Evolutionary conservation across 164 flowering plant genomes (phyloP), one percentile per base, ranked within the genome.

Genomic region (Saururus chinensis): DNA sequence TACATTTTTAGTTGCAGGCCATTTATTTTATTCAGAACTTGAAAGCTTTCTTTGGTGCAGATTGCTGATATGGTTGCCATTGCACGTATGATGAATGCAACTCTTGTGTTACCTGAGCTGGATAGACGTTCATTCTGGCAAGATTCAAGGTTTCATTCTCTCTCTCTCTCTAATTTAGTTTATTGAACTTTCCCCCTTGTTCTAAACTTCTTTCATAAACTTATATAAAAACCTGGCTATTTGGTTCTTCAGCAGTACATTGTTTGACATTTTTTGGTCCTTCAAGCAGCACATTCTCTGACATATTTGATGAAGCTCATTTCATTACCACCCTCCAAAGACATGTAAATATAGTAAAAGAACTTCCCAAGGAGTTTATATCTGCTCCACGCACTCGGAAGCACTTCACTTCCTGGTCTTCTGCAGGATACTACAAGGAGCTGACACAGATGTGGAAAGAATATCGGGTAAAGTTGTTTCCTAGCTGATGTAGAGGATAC

Each of bases 21-120:
- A 45, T 8, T 12, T 8, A 45, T 4, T 4, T 42, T 10, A 12
- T 17, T 7, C 49, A 45, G 17, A 4, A 45, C 14, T 12, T 45
- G 17, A 10, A 4, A 1, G 14, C 14, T 8, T 17, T 45, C 49
- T 45, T 48, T 51, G 52, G 9, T 63, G 59, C 51, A 93, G 99
- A 93, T 90, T 62, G 68, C 87, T 69, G 99, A 93, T 74, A 93
- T 93, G 95, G 96, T 93, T 71, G 96, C 95, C 68, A 91, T 93
- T 60, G 95, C 99, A 67, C 93, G 70, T 68, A 82, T 93, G 13
- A 77, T 93, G 86, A 88, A 91, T 84, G 99, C 96, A 54, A 90
- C 99, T 22, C 69, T 93, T 61, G 96, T 93, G n/a, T 83, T 93
- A 74, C 99, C 99, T 75, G 85, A 85, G 67, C 74, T 91, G 64